Evolutionary conservation across 192 early-diverging fungal genomes (phyloP), one percentile per base, ranked within the genome.

Genomic region (Funneliformis mosseae): DNA sequence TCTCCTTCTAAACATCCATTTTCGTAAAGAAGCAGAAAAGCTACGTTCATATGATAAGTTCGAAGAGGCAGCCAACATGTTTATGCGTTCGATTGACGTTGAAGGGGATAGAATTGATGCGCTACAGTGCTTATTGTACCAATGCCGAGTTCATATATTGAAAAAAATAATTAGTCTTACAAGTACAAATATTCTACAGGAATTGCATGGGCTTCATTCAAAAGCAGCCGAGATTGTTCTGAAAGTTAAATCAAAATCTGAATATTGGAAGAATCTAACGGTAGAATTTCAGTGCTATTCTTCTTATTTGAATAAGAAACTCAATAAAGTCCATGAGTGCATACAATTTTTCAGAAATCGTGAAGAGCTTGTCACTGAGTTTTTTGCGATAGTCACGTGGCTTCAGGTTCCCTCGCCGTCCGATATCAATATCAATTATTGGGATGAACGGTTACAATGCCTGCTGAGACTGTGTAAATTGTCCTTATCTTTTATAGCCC

Each of bases 251-350:
- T 64, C 5, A 43, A 62, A 23, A 62, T 14, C 8, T 62, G 8
- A 9, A 8, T 41, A 42, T 9, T 63, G n/a, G 28, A 66, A 77
- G 5, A 46, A 9, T n/a, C 43, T 38, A 18, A 23, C 5, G 10
- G 63, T 50, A 78, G 76, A 78, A 11, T n/a, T 67, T 42, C 42
- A 67, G 10, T 33, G 67, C 67, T 78, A 78, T 33, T 78, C 63
- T 50, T 62, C 41, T 66, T 78, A 78, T 67, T 45, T 78, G 28
- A 12, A 46, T 18, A 33, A 45, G 5, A 25, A 78, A 18, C 42
- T 78, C 45, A 67, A 67, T 46, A 67, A 43, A 28, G 12, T 46
- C 14, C 3, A 27, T 4, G 25, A 67, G n/a, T 50, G 41, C 12
- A 48, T 67, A 67, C 63, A 48, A 78, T 66, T 48, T 45, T 78